Base-by-base conservation (phyloP, 2,329 filamentous ascomycete species). In the Colletotrichum sp. region DNA sequence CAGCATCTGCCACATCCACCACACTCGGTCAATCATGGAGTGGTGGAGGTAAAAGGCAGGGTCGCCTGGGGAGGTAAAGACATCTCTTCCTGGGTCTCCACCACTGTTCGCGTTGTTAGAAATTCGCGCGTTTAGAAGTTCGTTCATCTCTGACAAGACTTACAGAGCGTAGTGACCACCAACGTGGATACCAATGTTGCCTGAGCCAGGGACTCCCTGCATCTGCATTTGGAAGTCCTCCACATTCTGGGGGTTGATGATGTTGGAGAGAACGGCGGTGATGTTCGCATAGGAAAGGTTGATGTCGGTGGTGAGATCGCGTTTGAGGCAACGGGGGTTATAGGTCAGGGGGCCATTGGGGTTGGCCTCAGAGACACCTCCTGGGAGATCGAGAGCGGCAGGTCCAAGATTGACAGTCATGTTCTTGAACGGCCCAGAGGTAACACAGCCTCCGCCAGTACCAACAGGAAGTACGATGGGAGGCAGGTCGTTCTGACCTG, bases 401-500 rank as follows among this genome's bases (percentile, higher is more conserved):
- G 86, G 86, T 1, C 86, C 86, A 3, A 88, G 80, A 71, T 85
- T 87, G 69, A 88, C 83, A 1, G 75, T 81, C 80, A 86, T 83
- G 77, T 86, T 81, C 32, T 80, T 81, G n/a, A 91, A 86, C 3
- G 90, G 90, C 0, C 90, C 90, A 0, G 83, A 85, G 16, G 81
- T 84, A 4, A 92, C 84, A 79, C 90, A 92, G 28, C 90, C 91
- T 52, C 91, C 90, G 6, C 91, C 91, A 2, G 83, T 84, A 8
- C 89, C 90, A 1, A 88, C 84, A 1, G 88, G 86, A 12, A 89
- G 79, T 32, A 76, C 75, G 26, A 83, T 49, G 2, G 80, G 77
- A 7, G 78, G 79, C 3, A 83, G 77, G 4, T 78, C 79, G 21
- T 77, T 85, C 8, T 77, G 77, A 28, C 78, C 78, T 32, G 79